Evolutionary conservation across 306 rosid genomes (phyloP).

Genomic region (Erythrophleum fordii): DNA sequence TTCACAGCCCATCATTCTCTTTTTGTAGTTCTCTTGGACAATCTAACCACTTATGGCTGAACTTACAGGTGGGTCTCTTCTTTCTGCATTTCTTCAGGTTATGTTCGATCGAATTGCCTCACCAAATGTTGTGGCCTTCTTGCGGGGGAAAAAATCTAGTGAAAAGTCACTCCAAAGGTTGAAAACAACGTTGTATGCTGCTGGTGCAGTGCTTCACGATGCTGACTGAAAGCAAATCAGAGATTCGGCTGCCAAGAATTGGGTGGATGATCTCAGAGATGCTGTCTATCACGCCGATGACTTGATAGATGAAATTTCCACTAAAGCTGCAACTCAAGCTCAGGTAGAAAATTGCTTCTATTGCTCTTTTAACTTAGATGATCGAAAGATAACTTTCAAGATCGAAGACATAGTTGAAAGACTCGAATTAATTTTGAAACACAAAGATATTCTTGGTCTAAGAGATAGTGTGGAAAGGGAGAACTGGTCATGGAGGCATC

Average conservation of each 20-base stretch:
- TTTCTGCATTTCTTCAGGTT: constrained; percentile 16
- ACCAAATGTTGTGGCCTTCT: not conserved
- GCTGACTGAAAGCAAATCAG: constrained; percentile 44
- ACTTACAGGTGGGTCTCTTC: constrained; percentile 10
- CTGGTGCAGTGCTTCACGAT: constrained; percentile 32
- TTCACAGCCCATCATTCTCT: not conserved
- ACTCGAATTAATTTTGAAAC: not conserved
- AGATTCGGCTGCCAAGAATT: constrained; percentile 22
- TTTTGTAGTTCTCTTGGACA: not conserved
- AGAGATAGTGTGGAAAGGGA: not conserved
- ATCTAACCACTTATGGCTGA: not conserved
- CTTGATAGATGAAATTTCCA: constrained; percentile 38
- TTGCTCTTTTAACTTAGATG: not conserved
- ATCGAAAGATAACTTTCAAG: not conserved
- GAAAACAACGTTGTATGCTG: constrained; percentile 8
- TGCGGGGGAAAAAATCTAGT: not conserved
- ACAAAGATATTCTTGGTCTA: constrained; percentile 22
- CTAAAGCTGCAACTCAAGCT: constrained; percentile 10
- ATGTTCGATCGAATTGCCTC: constrained; percentile 36
- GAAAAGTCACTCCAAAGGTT: constrained; percentile 8
- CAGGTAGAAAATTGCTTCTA: constrained; percentile 9
- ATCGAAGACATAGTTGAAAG: not conserved
- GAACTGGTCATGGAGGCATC: not conserved
- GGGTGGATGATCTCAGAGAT: constrained; percentile 43
- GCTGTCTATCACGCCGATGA: constrained; percentile 28